phyloP scores from a whole-genome alignment of 768 basidiomycete genomes.

The Lentinula boryana region DNA sequence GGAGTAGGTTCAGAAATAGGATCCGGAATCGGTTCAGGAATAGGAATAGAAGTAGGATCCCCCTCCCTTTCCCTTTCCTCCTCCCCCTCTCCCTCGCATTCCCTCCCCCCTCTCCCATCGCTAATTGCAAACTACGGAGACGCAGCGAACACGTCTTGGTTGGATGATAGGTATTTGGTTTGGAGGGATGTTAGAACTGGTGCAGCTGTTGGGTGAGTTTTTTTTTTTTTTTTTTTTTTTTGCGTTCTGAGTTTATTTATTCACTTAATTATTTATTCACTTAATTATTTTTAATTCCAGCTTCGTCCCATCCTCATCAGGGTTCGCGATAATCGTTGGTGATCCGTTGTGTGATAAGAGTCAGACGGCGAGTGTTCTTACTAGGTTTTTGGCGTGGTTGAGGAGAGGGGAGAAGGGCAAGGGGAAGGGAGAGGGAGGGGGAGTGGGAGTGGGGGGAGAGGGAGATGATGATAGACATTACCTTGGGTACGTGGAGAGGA shows the following conservation, averaged over 20 bases:
- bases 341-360: slow-evolving; percentile 1
- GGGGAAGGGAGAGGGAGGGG: not conserved
- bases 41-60: no score
- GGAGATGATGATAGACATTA: not conserved
- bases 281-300: no score
- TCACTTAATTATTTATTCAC: no score
- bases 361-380: not conserved
- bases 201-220: not conserved
- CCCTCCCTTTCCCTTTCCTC: no score
- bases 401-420: not conserved
- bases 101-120: not conserved
- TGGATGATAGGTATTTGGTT: slow-evolving; percentile 3
- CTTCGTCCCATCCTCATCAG: not conserved
- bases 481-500: not conserved
- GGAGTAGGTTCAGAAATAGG: no score
- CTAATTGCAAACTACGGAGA: slow-evolving; percentile 5
- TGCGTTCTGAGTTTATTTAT: no score
- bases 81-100: no score
- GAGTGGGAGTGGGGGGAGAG: no score
- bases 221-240: no score
- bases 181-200: not conserved
- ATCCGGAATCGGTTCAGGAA: no score
- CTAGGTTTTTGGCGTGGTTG: not conserved
- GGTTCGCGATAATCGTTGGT: not conserved
- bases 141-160: slow-evolving; percentile 3